Base-by-base conservation (phyloP, 1,284 basidiomycete species). In the Ceratobasidium sp. region DNA sequence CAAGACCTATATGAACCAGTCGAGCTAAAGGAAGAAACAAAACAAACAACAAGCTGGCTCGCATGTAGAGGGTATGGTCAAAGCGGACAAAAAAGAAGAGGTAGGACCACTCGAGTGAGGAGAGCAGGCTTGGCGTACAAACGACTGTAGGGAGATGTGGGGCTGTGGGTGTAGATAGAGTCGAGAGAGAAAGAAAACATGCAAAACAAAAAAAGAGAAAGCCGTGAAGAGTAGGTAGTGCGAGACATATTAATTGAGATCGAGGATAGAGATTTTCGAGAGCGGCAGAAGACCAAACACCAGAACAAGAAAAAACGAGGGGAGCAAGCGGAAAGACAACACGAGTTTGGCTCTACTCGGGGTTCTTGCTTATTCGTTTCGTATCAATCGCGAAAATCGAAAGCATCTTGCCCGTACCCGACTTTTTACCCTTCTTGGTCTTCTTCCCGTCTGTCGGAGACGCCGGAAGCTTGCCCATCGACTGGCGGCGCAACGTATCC, bases 391-490 rank as follows among this genome's bases (percentile, higher is more conserved):
- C 23, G 42, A 95, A 94, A 80, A 95, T 87, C 44, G 93, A 93
- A 79, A 94, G 88, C 78, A 95, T 88, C 83, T 94, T 94, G 87
- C 94, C 93, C 13, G 93, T 92, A 78, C 91, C 92, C 84, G 93
- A 91, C 85, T 94, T 94, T 86, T 93, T 93, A 88, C 93, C 93
- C 85, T 94, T 84, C 86, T 90, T 93, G 82, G 85, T 91, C 88
- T 77, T 86, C 84, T 82, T 89, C 89, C 84, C 91, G 90, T 23
- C 87, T 51, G 64, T 60, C 78, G 77, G 72, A 49, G 23, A 72
- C 69, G 13, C 69, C 58, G 53, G 69, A n/a, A 55, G 67, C 51
- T 66, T 64, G 46, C 23, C 13, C 49, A 73, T 9, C 23, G 56
- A 61, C 71, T 73, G 56, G 23, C 71, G 71, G 10, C 71, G 40